Conservation (phyloP, 192 early-diverging fungal genomes). For the Umbelopsis isabellina region DNA sequence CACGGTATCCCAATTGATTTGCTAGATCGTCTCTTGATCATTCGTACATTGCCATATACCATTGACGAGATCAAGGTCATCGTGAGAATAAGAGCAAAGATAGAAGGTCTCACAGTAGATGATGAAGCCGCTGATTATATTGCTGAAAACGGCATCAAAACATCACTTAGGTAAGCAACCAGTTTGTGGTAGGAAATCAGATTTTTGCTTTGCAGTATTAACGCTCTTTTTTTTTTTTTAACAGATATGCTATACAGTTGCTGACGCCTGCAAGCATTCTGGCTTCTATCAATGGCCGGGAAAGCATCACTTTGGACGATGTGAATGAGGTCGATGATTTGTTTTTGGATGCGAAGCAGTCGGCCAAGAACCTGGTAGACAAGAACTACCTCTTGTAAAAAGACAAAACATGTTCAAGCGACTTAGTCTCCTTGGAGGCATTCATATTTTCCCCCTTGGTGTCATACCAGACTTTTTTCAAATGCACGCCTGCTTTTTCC, state of each 20-base stretch:
- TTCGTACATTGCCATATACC: constrained; percentile 88
- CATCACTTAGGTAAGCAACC: constrained; percentile 76
- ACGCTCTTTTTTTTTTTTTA: background rate
- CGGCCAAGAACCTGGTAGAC: constrained; percentile 67
- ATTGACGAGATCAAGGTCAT: constrained; percentile 87
- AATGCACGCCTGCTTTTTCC: too few relatives aligned
- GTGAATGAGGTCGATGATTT: constrained; percentile 83
- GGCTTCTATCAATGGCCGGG: constrained; percentile 83
- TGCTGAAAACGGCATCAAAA: constrained; percentile 84
- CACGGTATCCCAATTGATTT: constrained; percentile 98
- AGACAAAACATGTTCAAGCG: background rate
- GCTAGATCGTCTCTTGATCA: constrained; percentile 93
- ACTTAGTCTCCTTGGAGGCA: background rate
- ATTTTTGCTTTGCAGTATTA: background rate
- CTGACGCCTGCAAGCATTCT: constrained; percentile 91
- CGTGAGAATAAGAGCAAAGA: constrained; percentile 87
- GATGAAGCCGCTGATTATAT: constrained; percentile 80
- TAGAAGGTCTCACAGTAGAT: constrained; percentile 78
- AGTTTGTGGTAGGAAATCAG: background rate
- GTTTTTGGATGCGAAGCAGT: constrained; percentile 88
- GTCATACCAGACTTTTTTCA: too few relatives aligned
- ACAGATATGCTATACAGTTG: constrained; percentile 91
- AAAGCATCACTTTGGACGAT: constrained; percentile 81
- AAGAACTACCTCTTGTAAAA: constrained; percentile 21
- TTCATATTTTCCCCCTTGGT: too few relatives aligned